Base-by-base conservation (phyloP, 441 rosid genomes). In the Gossypium schwendimanii region DNA sequence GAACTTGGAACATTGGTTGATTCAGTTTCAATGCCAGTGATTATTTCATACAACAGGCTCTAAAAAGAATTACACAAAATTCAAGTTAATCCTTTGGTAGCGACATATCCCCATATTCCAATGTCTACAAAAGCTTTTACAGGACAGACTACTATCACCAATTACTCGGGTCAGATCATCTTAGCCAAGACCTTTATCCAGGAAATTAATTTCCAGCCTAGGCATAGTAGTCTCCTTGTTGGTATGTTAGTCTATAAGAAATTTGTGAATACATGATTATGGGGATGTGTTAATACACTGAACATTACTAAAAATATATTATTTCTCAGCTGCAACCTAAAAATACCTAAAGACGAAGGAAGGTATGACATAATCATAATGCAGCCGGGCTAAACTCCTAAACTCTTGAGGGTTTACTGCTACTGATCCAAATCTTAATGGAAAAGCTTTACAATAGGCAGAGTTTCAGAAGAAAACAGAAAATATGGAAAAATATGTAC, bases 41-140 rank as follows among this genome's bases (percentile, higher is more conserved):
- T 92, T 77, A 94, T 85, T 79, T 92, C 97, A 73, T 85, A 89
- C 49, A 94, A 75, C 72, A 94, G 81, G 78, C 87, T 83, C 99
- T 94, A 78, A 44, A 65, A 83, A 58, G 66, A 74, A 74, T 71
- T n/a, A 73, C 2, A 69, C 20, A 62, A 36, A 59, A 59, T 58
- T 21, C 50, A 55, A 12, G 67, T 69, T 74, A 79, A 61, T 59
- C 33, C 26, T 63, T 18, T 41, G 24, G 12, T 26, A 67, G 71
- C 24, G 31, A 52, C 11, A 55, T 55, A 24, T 65, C 17, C 33
- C 33, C 50, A 45, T n/a, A 44, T 26, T 28, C 71, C 47, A 28
- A 28, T 9, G 24, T 50, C 59, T 50, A 28, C 44, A 50, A 15
- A 67, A 52, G 61, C 71, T 68, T 68, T 68, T 17, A 28, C 6